Conservation (phyloP, 2,329 filamentous ascomycete species). For the Arthrobotrys pseudoclavata region DNA sequence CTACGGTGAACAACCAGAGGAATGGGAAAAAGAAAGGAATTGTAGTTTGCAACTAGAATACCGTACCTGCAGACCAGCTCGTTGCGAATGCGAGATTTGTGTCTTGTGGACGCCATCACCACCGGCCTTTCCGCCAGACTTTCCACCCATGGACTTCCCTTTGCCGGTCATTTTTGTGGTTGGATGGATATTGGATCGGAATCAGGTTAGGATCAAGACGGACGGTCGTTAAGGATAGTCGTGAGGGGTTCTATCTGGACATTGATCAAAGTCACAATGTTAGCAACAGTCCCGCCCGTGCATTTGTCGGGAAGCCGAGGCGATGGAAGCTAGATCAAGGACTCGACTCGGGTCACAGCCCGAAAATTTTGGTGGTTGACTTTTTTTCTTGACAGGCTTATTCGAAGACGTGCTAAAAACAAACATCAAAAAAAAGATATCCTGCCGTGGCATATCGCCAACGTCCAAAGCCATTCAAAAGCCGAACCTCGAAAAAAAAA, state of each 20-base stretch:
- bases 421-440: constrained; percentile 47
- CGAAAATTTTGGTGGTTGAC: constrained; percentile 55
- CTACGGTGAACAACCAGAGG: constrained; percentile 27
- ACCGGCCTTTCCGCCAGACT: constrained; percentile 85
- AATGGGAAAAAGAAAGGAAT: constrained; percentile 19
- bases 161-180: constrained; percentile 79
- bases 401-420: constrained; percentile 47
- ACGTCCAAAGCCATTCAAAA: constrained; percentile 11
- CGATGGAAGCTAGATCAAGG: constrained; percentile 16
- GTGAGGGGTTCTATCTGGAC: constrained; percentile 31
- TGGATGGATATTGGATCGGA: constrained; percentile 6
- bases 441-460: constrained; percentile 45
- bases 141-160: constrained; percentile 91
- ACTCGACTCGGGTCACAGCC: constrained; percentile 42
- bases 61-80: constrained; percentile 89
- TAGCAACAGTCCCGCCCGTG: constrained; percentile 19
- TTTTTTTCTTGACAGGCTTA: constrained; percentile 24
- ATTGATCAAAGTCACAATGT: background rate
- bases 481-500: constrained; percentile 26
- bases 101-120: constrained; percentile 81
- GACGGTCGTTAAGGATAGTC: constrained; percentile 25
- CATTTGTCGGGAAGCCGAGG: constrained; percentile 23
- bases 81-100: constrained; percentile 92
- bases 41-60: constrained; percentile 21
- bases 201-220: constrained; percentile 15